Base-by-base conservation (phyloP, 257 asterid genomes). In the Plantago elongata region DNA sequence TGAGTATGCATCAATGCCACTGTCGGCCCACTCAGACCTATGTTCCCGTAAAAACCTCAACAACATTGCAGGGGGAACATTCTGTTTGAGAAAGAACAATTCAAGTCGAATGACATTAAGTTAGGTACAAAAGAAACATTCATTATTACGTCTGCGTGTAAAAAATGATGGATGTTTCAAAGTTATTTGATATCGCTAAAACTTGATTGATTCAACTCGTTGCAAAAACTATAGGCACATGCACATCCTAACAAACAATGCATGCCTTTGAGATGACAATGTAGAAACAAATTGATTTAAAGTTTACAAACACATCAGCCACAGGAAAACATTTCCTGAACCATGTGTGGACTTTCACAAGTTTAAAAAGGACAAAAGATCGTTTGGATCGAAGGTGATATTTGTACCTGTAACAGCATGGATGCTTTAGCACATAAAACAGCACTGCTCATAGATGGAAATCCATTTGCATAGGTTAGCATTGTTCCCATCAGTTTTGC, bases 11-110 rank as follows among this genome's bases (percentile, higher is more conserved):
- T 92, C 99, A 50, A 89, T 82, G 13, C 93, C 90, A 70, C 84
- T 84, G 74, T 89, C 97, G 30, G 99, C 96, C 99, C 97, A 93
- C 69, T 93, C 99, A 13, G 97, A 89, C 34, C 99, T 84, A 72
- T 93, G 99, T 59, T 93, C 97, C 62, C 97, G 75, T 62, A 93
- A 72, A 79, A 93, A 93, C 76, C 97, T 77, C 55, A 93, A 64
- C 72, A 93, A 83, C 61, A 93, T 77, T 47, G 96, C 88, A 1
- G 99, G 97, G 51, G 99, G 95, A 47, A 93, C 97, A 54, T 93
- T 87, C 97, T 82, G 65, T 65, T 15, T n/a, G 3, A 9, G 3
- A 44, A 47, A 45, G 9, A 43, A 50, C 40, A 22, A 52, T 4
- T 7, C 5, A 48, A 54, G 55, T 14, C 45, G 37, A 51, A 37